Evolutionary conservation across 129 eudicot species (phyloP).

Genomic region (Lactuca saligna): DNA sequence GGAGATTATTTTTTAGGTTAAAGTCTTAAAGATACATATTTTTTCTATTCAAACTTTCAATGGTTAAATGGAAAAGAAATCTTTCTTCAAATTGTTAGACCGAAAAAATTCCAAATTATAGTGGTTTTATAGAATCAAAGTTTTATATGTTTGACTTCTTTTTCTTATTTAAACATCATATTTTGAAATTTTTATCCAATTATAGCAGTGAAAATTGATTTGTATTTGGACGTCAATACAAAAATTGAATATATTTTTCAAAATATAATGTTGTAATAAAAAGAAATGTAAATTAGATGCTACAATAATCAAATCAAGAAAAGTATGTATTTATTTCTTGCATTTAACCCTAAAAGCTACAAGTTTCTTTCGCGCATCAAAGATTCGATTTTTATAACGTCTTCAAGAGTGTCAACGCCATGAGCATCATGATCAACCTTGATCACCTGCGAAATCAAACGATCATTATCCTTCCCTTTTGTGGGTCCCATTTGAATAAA

Average conservation of each 20-base stretch:
- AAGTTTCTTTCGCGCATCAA: constrained; percentile 36
- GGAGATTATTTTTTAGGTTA: too few species aligned
- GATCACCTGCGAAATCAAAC: constrained; percentile 26
- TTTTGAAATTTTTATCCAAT: too few species aligned
- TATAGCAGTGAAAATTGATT: not conserved
- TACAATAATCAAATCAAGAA: too few species aligned
- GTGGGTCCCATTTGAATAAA: constrained; percentile 1
- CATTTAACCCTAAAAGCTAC: constrained; percentile 4
- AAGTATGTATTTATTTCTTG: not conserved
- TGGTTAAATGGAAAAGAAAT: too few species aligned
- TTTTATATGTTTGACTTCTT: too few species aligned
- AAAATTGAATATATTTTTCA: too few species aligned
- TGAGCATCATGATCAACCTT: constrained; percentile 50
- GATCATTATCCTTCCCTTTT: not conserved
- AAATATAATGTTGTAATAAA: not conserved
- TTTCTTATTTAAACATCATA: too few species aligned
- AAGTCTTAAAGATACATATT: too few species aligned
- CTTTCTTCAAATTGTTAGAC: not conserved
- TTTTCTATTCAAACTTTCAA: too few species aligned
- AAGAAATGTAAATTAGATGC: not conserved
- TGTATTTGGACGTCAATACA: not conserved
- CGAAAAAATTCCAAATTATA: not conserved
- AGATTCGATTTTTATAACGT: constrained; percentile 35
- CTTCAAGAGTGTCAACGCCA: constrained; percentile 48
- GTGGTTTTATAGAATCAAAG: too few species aligned